Evolutionary conservation across 805 yeast genomes (phyloP).

Genomic region (Candida namnaoensis): DNA sequence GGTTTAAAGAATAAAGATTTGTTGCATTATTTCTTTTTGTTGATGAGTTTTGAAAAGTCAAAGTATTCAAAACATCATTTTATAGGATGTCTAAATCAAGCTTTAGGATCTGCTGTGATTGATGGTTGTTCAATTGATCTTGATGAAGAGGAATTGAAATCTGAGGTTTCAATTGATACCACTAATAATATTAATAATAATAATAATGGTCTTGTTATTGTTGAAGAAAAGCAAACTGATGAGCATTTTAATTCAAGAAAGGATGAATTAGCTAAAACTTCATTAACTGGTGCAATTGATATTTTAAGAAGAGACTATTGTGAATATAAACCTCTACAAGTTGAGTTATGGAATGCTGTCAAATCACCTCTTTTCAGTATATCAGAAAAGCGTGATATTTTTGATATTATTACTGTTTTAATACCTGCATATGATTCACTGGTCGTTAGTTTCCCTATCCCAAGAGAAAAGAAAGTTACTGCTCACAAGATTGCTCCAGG

Average conservation of each 20-base stretch:
- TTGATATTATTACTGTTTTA: conserved; percentile 58
- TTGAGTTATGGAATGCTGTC: conserved; percentile 60
- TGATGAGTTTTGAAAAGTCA: conserved; percentile 48
- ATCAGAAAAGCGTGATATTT: conserved; percentile 50
- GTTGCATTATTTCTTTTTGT: conserved; percentile 51
- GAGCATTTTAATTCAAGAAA: conserved; percentile 39
- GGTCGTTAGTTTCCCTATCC: conserved; percentile 55
- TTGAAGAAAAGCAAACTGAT: conserved; percentile 42
- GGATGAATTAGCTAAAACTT: conserved; percentile 56
- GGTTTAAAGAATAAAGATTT: conserved; percentile 62
- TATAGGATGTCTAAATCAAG: conserved; percentile 33
- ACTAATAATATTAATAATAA: neutral
- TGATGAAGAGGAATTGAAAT: conserved; percentile 55
- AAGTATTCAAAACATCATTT: conserved; percentile 42
- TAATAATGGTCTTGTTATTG: conserved; percentile 39
- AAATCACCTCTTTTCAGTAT: conserved; percentile 54
- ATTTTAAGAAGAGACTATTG: conserved; percentile 50
- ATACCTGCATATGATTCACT: conserved; percentile 53
- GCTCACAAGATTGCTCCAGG: conserved; percentile 48
- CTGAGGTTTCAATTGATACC: conserved; percentile 6
- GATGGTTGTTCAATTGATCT: conserved; percentile 48
- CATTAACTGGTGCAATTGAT: conserved; percentile 58
- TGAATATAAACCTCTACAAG: conserved; percentile 45
- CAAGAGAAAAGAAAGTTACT: conserved; percentile 58
- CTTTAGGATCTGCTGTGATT: conserved; percentile 61